Conservation (phyloP, 768 basidiomycete species). For the Lactarius trivialis region DNA sequence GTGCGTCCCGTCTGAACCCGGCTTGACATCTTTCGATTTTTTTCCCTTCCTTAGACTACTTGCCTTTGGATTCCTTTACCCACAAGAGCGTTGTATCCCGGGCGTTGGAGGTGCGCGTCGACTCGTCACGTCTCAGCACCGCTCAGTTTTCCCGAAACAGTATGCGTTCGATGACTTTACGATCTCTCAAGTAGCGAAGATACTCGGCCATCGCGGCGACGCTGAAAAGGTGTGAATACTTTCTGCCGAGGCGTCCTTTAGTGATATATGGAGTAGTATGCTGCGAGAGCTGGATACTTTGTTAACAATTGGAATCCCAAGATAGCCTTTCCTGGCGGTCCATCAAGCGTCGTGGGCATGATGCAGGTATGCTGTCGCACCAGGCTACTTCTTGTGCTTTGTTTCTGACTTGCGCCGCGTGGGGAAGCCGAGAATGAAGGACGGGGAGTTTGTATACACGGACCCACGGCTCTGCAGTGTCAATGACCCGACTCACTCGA, state of each 20-base stretch:
- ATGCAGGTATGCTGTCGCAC: constrained; percentile 41
- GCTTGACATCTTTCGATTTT: constrained; percentile 24
- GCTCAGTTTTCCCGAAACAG: constrained; percentile 27
- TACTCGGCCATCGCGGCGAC: constrained; percentile 45
- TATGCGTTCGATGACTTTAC: constrained; percentile 60
- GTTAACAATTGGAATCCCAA: constrained; percentile 55
- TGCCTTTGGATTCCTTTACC: constrained; percentile 31
- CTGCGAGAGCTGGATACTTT: constrained; percentile 49
- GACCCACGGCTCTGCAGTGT: constrained; percentile 63
- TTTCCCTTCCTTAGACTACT: not conserved
- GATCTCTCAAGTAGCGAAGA: constrained; percentile 56
- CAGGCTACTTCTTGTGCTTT: not conserved
- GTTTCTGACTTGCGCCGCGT: not conserved
- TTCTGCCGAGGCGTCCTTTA: not conserved
- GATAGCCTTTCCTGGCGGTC: constrained; percentile 42
- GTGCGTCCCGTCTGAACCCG: constrained; percentile 27
- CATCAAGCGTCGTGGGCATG: constrained; percentile 45
- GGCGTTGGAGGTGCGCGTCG: constrained; percentile 44
- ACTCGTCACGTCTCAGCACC: not conserved
- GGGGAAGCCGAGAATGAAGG: constrained; percentile 45
- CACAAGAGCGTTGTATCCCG: constrained; percentile 50
- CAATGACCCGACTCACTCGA: constrained; percentile 50
- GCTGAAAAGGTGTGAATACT: constrained; percentile 39
- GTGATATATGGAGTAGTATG: constrained; percentile 36
- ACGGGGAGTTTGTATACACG: constrained; percentile 56